Conservation (phyloP, 345 rosid species). For the Ceriops tagal region DNA sequence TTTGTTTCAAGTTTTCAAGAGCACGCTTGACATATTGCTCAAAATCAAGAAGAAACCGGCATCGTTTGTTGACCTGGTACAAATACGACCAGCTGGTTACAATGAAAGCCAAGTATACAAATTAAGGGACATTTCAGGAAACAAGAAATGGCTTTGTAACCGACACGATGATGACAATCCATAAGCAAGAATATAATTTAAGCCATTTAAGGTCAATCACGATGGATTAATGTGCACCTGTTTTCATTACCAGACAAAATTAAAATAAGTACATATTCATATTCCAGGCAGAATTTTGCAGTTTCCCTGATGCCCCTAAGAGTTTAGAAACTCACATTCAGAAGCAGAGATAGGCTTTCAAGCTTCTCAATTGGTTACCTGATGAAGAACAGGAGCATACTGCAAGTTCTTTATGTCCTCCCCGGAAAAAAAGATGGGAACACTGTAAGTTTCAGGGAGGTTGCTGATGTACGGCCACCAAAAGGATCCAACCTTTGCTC, state of each 20-base stretch:
- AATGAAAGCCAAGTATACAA: slow-evolving; percentile 13
- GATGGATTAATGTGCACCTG: too few relatives aligned
- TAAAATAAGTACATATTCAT: background rate
- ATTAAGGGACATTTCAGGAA: background rate
- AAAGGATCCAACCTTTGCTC: slow-evolving; percentile 80
- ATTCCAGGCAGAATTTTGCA: background rate
- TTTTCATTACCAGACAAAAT: background rate
- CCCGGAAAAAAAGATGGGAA: slow-evolving; percentile 80
- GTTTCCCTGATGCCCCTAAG: background rate
- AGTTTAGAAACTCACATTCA: background rate
- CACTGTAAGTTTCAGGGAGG: slow-evolving; percentile 73
- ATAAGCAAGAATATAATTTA: background rate
- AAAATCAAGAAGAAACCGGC: slow-evolving; percentile 80
- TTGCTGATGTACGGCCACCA: slow-evolving; percentile 92
- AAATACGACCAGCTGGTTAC: slow-evolving; percentile 1
- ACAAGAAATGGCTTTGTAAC: slow-evolving; percentile 2
- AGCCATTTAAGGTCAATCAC: background rate
- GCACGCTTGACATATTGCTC: slow-evolving; percentile 49
- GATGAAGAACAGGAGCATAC: slow-evolving; percentile 80
- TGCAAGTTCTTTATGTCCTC: slow-evolving; percentile 91
- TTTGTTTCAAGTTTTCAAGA: slow-evolving; percentile 37
- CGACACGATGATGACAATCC: background rate
- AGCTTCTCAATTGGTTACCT: slow-evolving; percentile 41
- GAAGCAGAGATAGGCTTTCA: background rate
- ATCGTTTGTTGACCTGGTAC: slow-evolving; percentile 76